Conservation (phyloP, 768 basidiomycete genomes). For the Fomitopsis pulvina region DNA sequence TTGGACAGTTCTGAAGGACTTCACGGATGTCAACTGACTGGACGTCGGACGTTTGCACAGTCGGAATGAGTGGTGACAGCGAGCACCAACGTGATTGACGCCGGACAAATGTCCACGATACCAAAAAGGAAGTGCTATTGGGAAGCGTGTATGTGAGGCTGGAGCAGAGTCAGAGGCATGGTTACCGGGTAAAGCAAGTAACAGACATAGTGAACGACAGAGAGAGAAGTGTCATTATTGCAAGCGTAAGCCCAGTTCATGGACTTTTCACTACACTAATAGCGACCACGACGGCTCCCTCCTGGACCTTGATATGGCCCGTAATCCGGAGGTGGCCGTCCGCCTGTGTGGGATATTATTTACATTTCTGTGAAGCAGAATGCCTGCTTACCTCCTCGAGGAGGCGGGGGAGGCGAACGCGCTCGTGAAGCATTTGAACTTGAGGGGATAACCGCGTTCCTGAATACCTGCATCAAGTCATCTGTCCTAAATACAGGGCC, state of each 20-base stretch:
- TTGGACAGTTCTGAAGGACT: too few species aligned
- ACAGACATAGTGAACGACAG: too few species aligned
- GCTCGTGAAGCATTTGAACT: slow-evolving; percentile 40
- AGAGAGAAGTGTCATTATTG: too few species aligned
- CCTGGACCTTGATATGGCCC: slow-evolving; percentile 80
- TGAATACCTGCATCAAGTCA: slow-evolving; percentile 81
- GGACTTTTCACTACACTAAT: slow-evolving; percentile 14
- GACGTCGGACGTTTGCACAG: too few species aligned
- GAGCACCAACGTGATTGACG: too few species aligned
- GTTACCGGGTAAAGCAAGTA: too few species aligned
- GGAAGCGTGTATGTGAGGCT: too few species aligned
- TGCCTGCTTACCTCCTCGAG: slow-evolving; percentile 36
- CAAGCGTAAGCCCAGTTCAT: background rate
- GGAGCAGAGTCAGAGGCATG: too few species aligned
- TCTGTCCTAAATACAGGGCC: slow-evolving; percentile 89
- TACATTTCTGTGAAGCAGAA: slow-evolving; percentile 1
- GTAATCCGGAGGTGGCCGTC: slow-evolving; percentile 80
- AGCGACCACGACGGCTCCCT: slow-evolving; percentile 32
- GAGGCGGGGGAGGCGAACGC: slow-evolving; percentile 48
- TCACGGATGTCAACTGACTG: too few species aligned
- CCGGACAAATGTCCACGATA: too few species aligned
- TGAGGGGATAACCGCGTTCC: slow-evolving; percentile 69
- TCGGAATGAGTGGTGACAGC: too few species aligned
- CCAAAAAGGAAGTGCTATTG: too few species aligned
- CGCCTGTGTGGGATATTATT: slow-evolving; percentile 29